Percentiles rank a stretch among this genome's conserved stretches.
These are phyloP conservation scores for Candida maris DNA, from an alignment of 805 yeast species.

Conservation along the genomic window DNA sequence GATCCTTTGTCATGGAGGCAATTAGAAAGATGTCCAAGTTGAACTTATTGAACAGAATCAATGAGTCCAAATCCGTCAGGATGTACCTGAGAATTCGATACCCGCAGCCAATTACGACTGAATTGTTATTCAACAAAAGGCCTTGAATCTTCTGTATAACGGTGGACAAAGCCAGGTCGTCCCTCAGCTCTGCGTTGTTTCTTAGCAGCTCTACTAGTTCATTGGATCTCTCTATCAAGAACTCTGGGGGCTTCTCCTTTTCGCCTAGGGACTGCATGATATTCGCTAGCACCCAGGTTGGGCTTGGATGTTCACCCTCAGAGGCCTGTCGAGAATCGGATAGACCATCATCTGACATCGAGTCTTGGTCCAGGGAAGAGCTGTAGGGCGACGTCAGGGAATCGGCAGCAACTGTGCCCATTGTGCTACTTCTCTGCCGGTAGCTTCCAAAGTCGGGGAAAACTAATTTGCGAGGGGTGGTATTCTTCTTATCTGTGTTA, in stretches of 20 bases:
- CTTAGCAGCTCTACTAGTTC: constrained; percentile 56
- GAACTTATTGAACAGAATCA: constrained; percentile 48
- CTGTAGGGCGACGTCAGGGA: constrained; percentile 15
- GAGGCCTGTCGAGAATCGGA: constrained; percentile 2
- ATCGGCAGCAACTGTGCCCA: constrained; percentile 16
- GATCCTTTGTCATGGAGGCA: constrained; percentile 57
- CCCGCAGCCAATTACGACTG: constrained; percentile 68
- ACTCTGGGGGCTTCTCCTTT: constrained; percentile 46
- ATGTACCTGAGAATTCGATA: constrained; percentile 70
- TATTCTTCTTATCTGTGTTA: neutral
- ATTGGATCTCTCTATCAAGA: constrained; percentile 58
- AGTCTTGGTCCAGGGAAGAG: constrained; percentile 13
- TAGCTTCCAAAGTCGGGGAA: constrained; percentile 22
- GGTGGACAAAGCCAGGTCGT: constrained; percentile 59
- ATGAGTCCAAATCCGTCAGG: constrained; percentile 50
- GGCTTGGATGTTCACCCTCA: constrained; percentile 28
- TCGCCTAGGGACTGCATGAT: constrained; percentile 54
- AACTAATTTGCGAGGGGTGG: constrained; percentile 1
- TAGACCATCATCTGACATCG: constrained; percentile 8
- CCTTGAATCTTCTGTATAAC: constrained; percentile 54
- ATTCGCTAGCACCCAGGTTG: constrained; percentile 64
- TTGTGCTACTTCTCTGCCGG: constrained; percentile 23
- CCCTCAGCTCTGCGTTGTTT: constrained; percentile 55
- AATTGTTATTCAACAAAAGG: constrained; percentile 47
- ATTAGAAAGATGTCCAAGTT: constrained; percentile 63